A percentile compares a stretch with the other conserved stretches of the same genome.
Conservation (phyloP, 139 green algal genomes). For the Chlorella sp. region DNA sequence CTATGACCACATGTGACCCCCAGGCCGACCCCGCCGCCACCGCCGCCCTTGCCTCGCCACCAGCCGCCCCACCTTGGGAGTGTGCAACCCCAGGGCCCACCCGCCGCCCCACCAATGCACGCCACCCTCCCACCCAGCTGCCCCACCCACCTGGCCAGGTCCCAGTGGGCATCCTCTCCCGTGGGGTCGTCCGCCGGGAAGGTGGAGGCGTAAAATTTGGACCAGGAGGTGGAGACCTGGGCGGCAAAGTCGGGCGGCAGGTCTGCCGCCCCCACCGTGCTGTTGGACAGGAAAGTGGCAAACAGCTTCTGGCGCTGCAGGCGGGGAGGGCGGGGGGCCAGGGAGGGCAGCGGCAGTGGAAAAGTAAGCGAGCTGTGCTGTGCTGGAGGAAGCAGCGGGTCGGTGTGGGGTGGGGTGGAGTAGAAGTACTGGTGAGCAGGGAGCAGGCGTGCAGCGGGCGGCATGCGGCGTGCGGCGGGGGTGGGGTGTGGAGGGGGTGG, state of each 20-base stretch:
- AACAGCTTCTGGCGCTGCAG: conserved; percentile 22
- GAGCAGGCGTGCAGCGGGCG: neutral
- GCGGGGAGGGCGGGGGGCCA: neutral
- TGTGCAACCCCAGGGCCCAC: no score
- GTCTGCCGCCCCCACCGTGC: neutral
- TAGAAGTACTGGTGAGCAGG: neutral
- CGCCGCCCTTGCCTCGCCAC: no score
- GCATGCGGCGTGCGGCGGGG: no score
- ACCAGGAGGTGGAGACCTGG: neutral
- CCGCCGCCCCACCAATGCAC: neutral
- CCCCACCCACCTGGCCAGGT: conserved; percentile 9
- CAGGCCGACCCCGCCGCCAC: no score
- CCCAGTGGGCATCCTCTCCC: neutral
- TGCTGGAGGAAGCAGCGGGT: neutral
- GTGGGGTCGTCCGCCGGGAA: conserved; percentile 5
- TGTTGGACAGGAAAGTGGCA: neutral
- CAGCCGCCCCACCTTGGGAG: neutral
- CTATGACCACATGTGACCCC: no score
- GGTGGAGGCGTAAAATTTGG: neutral
- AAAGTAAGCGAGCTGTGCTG: no score
- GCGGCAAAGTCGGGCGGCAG: neutral
- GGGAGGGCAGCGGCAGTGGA: neutral
- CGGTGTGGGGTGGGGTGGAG: no score
- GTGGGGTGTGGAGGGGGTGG: no score
- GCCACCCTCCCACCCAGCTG: neutral